Evolutionary conservation across 257 asterid species (phyloP).

Genomic region (Asclepias syriaca): DNA sequence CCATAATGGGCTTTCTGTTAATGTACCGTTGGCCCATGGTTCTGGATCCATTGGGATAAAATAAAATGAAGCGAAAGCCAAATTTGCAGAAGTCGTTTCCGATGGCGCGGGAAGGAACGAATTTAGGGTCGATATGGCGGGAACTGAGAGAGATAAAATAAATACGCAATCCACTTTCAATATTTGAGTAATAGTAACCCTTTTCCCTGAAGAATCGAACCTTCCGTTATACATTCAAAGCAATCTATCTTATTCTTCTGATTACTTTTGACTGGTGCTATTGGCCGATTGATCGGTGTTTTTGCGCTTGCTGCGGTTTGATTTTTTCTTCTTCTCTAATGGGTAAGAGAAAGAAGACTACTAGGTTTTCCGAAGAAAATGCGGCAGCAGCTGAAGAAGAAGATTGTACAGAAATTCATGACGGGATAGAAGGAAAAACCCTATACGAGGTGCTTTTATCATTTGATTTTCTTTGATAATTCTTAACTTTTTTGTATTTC

Average conservation of each 20-base stretch:
- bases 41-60: neutral
- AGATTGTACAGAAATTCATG: slow-evolving; percentile 29
- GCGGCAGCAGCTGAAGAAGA: slow-evolving; percentile 43
- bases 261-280: neutral
- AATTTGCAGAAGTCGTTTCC: neutral
- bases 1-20: too few relatives aligned
- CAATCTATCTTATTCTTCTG: neutral
- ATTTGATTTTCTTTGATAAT: neutral
- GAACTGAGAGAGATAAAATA: neutral
- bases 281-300: neutral
- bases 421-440: slow-evolving; percentile 35
- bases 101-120: slow-evolving; percentile 2
- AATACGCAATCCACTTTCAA: neutral
- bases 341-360: slow-evolving; percentile 58
- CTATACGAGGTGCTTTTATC: slow-evolving; percentile 55
- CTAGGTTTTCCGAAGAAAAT: slow-evolving; percentile 57
- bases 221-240: neutral
- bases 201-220: neutral
- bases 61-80: neutral
- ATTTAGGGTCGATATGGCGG: neutral
- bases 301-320: neutral
- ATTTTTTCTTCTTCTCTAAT: slow-evolving; percentile 17
- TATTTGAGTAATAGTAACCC: neutral
- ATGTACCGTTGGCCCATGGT: too few relatives aligned
- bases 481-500: neutral